Percentiles rank a stretch among this genome's conserved stretches.
These are phyloP conservation scores for Lepiota brunneoincarnata DNA, from an alignment of 768 basidiomycete genomes.

Conservation along the genomic window DNA sequence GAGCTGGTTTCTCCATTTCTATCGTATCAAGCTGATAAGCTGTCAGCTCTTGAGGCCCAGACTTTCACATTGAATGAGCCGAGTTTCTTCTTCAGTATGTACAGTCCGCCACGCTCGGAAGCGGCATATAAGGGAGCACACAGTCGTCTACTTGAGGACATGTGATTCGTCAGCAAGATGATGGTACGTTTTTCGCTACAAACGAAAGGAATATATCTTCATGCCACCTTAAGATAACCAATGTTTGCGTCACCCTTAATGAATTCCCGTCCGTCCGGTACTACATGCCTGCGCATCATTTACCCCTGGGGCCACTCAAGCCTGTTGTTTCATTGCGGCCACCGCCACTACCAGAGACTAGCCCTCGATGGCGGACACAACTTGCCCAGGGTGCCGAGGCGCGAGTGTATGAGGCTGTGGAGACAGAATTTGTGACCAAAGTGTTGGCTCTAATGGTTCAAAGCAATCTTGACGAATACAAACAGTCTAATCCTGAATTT, in stretches of 20 bases:
- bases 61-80: constrained; percentile 80
- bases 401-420: constrained; percentile 65
- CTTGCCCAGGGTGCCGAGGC: constrained; percentile 72
- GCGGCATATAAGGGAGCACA: constrained; percentile 64
- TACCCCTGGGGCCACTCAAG: constrained; percentile 81
- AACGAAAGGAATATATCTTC: not conserved
- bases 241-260: constrained; percentile 84
- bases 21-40: constrained; percentile 2
- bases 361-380: constrained; percentile 76
- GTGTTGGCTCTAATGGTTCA: constrained; percentile 87
- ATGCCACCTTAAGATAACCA: constrained; percentile 59
- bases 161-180: constrained; percentile 72
- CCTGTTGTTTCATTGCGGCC: constrained; percentile 62
- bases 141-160: constrained; percentile 82
- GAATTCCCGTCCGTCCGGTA: constrained; percentile 94
- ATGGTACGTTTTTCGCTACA: constrained; percentile 39
- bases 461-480: constrained; percentile 80
- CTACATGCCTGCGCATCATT: constrained; percentile 80
- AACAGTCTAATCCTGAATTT: constrained; percentile 82
- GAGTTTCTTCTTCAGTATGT: constrained; percentile 82
- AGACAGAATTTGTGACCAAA: constrained; percentile 76
- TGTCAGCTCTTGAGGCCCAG: constrained; percentile 79
- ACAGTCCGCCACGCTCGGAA: constrained; percentile 77
- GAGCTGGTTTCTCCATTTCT: constrained; percentile 24
- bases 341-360: constrained; percentile 61